A percentile compares a stretch with the other conserved stretches of the same genome.
phyloP scores from a whole-genome alignment of 148 eudicot genomes.

The Camellia japonica region DNA sequence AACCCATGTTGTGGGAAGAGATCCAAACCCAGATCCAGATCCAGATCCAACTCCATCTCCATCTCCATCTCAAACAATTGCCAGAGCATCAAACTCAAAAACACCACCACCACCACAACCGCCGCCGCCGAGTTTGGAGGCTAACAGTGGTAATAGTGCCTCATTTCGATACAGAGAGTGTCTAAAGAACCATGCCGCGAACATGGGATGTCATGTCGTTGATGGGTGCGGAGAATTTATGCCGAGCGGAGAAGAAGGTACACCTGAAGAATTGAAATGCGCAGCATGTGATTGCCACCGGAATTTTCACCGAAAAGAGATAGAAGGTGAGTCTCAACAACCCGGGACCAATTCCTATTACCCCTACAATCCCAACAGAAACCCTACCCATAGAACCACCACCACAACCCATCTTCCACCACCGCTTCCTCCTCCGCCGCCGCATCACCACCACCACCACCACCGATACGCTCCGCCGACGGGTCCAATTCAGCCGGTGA shows the following conservation, averaged over 20 bases:
- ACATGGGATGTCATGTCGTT: constrained; percentile 58
- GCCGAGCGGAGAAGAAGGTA: constrained; percentile 60
- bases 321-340: constrained; percentile 22
- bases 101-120: background rate
- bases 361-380: constrained; percentile 19
- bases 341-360: constrained; percentile 18
- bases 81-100: constrained; percentile 11
- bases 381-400: constrained; percentile 1
- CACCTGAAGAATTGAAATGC: constrained; percentile 49
- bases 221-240: constrained; percentile 96
- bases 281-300: constrained; percentile 96
- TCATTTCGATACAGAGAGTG: constrained; percentile 52
- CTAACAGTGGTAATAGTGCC: background rate
- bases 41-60: constrained; percentile 1
- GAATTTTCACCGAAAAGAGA: constrained; percentile 70
- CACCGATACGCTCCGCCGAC: constrained; percentile 12
- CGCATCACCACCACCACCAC: background rate
- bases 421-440: constrained; percentile 1
- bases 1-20: too few species aligned
- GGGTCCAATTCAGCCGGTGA: constrained; percentile 25
- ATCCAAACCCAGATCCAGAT: constrained; percentile 9
- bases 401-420: background rate
- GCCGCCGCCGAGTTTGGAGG: background rate
- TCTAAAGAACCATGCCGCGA: constrained; percentile 74
- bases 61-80: background rate